Evolutionary conservation across 352 stramenopile genomes (phyloP), one percentile per base, ranked within the genome.

Genomic region (Pythium aristosporum): DNA sequence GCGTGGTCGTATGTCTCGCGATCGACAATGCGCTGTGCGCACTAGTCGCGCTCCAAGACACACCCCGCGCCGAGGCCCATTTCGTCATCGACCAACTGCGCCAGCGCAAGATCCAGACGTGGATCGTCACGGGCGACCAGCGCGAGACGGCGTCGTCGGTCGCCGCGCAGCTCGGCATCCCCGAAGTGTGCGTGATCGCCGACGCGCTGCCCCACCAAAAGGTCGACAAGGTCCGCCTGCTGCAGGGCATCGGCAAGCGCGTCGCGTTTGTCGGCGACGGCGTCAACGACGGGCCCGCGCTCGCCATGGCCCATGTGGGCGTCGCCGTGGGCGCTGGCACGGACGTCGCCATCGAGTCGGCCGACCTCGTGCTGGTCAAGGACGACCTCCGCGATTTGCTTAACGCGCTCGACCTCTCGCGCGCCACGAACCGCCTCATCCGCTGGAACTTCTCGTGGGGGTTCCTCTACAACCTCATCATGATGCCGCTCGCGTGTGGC

Each of bases 81-180:
- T 65, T 68, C 47, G 78, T 90, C 20, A 70, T 92, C 6, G 74
- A 87, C 21, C 58, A 85, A 34, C 68, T 93, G 4, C 76, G 77
- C 23, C 68, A 62, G 34, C 71, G 77, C 8, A 75, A 71, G n/a
- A 76, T 93, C 55, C 77, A 91, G 56, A 67, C 82, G 18, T 91
- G 80, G 78, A 85, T 93, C 58, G 77, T 93, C 30, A 92, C 82
- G 2, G 85, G 82, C n/a, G 85, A 93, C 39, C 80, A 91, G 43
- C 74, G 70, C 20, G 75, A 78, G 16, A 92, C 80, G 1, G 82
- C 82, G 2, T 65, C 83, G 6, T 75, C 65, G 6, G 75, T 92
- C 25, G 85, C 85, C 7, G 63, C 69, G 16, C 47, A 68, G 39
- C 61, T 93, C 4, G 74, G 78, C 2, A 77, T 93, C 47, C 71